These are phyloP conservation scores for Lepiota brunneoincarnata DNA, from an alignment of 768 basidiomycete species.

Conservation along the genomic window DNA sequence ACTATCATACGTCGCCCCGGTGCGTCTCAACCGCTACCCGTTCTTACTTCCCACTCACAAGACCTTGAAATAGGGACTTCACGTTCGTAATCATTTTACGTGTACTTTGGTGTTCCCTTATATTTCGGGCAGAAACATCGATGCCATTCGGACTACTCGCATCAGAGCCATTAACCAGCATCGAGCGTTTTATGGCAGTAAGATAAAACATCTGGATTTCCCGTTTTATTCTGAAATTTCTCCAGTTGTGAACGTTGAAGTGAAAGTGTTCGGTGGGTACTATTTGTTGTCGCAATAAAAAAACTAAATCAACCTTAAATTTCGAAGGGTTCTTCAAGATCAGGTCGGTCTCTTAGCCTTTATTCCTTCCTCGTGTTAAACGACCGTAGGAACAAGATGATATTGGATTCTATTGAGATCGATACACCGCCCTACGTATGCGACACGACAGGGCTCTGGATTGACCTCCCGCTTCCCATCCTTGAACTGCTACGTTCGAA, in stretches of 20 bases:
- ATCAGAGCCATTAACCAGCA: conserved; percentile 64
- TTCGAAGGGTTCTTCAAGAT: conserved; percentile 76
- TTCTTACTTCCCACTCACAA: neutral
- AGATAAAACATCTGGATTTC: conserved; percentile 23
- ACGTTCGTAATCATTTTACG: conserved; percentile 46
- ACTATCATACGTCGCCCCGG: conserved; percentile 79
- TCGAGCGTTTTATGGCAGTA: conserved; percentile 71
- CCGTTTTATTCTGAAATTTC: neutral
- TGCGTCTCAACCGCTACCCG: conserved; percentile 20
- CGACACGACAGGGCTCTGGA: conserved; percentile 73
- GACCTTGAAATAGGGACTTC: conserved; percentile 50
- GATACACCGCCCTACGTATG: conserved; percentile 77
- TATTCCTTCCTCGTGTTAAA: neutral
- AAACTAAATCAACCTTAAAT: neutral
- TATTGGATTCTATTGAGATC: conserved; percentile 76
- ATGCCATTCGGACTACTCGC: conserved; percentile 73
- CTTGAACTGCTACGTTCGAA: conserved; percentile 53
- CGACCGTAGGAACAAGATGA: conserved; percentile 46
- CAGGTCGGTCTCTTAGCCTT: conserved; percentile 34
- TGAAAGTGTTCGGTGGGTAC: conserved; percentile 70
- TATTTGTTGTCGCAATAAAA: neutral
- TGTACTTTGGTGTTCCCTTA: neutral
- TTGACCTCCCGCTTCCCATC: conserved; percentile 61
- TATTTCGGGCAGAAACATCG: conserved; percentile 53
- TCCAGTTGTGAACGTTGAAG: conserved; percentile 59